phyloP scores from a whole-genome alignment of 371 early-diverging fungal genomes.

The Mucor racemosus region DNA sequence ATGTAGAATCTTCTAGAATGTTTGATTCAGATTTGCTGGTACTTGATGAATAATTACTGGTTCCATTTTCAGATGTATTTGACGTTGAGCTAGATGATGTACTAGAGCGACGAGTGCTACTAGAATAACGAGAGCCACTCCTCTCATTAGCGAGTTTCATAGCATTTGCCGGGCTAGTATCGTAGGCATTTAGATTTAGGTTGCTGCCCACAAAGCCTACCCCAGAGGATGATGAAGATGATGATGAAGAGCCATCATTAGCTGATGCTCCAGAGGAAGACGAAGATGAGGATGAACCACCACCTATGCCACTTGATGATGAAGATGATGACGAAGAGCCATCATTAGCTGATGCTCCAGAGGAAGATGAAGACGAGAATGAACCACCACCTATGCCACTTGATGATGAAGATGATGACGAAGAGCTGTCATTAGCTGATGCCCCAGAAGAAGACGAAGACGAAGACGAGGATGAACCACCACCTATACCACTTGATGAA shows the following conservation, averaged over 20 bases:
- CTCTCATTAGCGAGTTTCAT: neutral
- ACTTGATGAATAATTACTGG: neutral
- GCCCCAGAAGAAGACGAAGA: slow-evolving; percentile 1
- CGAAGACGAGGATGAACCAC: neutral
- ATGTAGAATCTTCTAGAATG: neutral
- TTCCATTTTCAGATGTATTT: neutral
- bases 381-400: neutral
- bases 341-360: neutral
- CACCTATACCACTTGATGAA: neutral
- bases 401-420: neutral
- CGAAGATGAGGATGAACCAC: neutral
- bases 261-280: neutral
- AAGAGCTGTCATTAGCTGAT: neutral
- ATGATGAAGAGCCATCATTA: neutral
- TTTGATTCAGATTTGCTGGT: neutral
- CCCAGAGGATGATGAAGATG: neutral
- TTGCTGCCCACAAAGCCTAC: neutral
- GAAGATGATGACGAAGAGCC: neutral
- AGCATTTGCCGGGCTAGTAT: neutral
- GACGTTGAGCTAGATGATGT: neutral
- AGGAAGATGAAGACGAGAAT: neutral
- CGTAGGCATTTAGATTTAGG: too few relatives aligned
- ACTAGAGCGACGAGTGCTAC: neutral
- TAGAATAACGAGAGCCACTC: neutral
- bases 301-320: neutral